Base-by-base conservation (phyloP, 1,284 basidiomycete species). In the Coniophora puteana region DNA sequence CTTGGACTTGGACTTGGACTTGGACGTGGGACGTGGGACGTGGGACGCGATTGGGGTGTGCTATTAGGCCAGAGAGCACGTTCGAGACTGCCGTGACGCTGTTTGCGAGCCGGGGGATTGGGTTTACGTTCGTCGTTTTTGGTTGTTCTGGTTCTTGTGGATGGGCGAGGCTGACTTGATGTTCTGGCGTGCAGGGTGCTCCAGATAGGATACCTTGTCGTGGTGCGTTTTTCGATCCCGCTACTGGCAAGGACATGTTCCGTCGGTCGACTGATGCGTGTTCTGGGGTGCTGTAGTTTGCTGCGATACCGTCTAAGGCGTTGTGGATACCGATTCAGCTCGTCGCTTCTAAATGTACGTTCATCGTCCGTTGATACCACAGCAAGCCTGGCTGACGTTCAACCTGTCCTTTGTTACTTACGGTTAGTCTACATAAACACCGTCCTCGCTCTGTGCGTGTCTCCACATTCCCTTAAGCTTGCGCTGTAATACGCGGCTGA, bases 251-350 rank as follows among this genome's bases (percentile, higher is more conserved):
- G n/a, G n/a, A n/a, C n/a, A n/a, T n/a, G n/a, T n/a, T n/a, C n/a
- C n/a, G n/a, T n/a, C n/a, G n/a, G n/a, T n/a, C n/a, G n/a, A n/a
- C n/a, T n/a, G n/a, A n/a, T n/a, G n/a, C n/a, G n/a, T n/a, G n/a
- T n/a, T n/a, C n/a, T n/a, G n/a, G n/a, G n/a, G n/a, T 16, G 21
- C 17, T 34, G 23, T 24, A 67, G 66, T 63, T 68, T 41, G 23
- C 65, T 18, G 47, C 51, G 5, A 46, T 53, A n/a, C 64, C 67
- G 1, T 48, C 50, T 8, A 53, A 47, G 27, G 61, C 50, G 34
- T 52, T 50, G 29, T 68, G 66, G 68, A 48, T 69, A 28, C 51
- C 62, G 12, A 44, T 68, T 14, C 60, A 67, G 42, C 67, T 68
- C 58, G 36, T 65, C 11, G 42, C 55, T 5, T 46, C 52, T 46